phyloP scores from a whole-genome alignment of 345 rosid species.

The Citrus reticulata region DNA sequence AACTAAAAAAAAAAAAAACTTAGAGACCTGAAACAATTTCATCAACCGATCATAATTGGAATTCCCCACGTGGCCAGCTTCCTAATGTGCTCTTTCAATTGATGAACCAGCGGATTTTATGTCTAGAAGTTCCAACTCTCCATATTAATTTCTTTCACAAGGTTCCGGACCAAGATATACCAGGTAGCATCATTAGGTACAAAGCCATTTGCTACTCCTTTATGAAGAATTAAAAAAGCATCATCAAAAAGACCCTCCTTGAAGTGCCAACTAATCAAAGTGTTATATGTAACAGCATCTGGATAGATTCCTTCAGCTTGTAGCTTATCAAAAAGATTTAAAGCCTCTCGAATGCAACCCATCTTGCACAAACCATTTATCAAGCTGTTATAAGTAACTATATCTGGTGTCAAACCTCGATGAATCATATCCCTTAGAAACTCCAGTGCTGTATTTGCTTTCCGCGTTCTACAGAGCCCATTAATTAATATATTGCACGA shows the following conservation, averaged over 20 bases:
- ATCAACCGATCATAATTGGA: too few species aligned
- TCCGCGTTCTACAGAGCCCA: constrained; percentile 60
- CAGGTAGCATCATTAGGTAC: constrained; percentile 66
- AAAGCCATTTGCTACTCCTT: constrained; percentile 52
- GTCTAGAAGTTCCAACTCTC: neutral
- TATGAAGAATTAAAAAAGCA: constrained; percentile 53
- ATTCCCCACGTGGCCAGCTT: too few species aligned
- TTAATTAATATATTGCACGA: constrained; percentile 77
- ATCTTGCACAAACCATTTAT: constrained; percentile 74
- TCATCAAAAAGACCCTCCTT: constrained; percentile 51
- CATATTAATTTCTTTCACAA: constrained; percentile 14
- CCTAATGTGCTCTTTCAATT: too few species aligned
- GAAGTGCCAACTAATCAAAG: constrained; percentile 73
- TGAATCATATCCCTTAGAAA: constrained; percentile 70
- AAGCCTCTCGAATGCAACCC: constrained; percentile 55
- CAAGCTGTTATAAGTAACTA: constrained; percentile 76
- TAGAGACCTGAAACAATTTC: too few species aligned
- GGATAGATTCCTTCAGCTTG: constrained; percentile 67
- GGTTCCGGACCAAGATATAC: constrained; percentile 52
- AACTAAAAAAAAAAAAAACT: too few species aligned
- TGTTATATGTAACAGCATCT: constrained; percentile 75
- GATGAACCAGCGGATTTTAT: too few species aligned
- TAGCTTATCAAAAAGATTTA: constrained; percentile 56
- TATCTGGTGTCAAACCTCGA: constrained; percentile 68
- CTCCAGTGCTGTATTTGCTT: constrained; percentile 60